Conservation (phyloP, 2,329 filamentous ascomycete genomes). For the Cadophora malorum region DNA sequence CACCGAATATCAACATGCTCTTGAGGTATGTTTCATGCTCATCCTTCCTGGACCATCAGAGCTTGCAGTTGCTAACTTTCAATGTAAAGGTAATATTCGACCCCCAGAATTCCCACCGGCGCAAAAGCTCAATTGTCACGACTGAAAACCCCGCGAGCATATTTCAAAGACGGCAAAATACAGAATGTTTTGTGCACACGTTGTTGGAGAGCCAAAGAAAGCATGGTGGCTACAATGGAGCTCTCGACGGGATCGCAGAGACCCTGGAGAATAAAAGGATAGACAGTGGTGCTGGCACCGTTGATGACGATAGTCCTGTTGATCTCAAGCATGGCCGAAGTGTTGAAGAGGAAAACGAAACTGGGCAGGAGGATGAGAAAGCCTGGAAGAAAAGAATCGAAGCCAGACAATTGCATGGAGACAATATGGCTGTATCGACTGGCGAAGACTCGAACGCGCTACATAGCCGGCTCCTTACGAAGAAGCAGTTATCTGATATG, state of each 20-base stretch:
- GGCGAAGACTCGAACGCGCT: conserved; percentile 33
- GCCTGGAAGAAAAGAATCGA: conserved; percentile 54
- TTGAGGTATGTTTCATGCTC: conserved; percentile 51
- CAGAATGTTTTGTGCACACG: conserved; percentile 70
- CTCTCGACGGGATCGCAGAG: conserved; percentile 42
- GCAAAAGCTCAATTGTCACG: conserved; percentile 69
- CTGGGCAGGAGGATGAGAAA: conserved; percentile 63
- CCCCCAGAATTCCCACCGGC: conserved; percentile 63
- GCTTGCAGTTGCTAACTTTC: conserved; percentile 14
- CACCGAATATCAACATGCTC: conserved; percentile 46
- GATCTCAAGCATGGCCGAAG: conserved; percentile 30
- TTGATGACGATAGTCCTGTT: conserved; percentile 19
- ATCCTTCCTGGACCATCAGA: neutral
- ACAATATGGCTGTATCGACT: conserved; percentile 26
- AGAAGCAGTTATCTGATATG: conserved; percentile 96
- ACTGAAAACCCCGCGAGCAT: conserved; percentile 53
- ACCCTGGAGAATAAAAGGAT: conserved; percentile 33
- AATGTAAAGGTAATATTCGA: conserved; percentile 64
- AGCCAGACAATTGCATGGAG: conserved; percentile 29
- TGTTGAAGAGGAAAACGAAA: conserved; percentile 21
- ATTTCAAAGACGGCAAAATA: conserved; percentile 50
- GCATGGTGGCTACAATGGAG: conserved; percentile 38
- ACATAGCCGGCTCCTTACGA: conserved; percentile 81
- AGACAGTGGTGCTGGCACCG: conserved; percentile 19
- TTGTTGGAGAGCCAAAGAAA: conserved; percentile 64